Base-by-base conservation (phyloP, 164 flowering plant genomes). In the Piper betle region DNA sequence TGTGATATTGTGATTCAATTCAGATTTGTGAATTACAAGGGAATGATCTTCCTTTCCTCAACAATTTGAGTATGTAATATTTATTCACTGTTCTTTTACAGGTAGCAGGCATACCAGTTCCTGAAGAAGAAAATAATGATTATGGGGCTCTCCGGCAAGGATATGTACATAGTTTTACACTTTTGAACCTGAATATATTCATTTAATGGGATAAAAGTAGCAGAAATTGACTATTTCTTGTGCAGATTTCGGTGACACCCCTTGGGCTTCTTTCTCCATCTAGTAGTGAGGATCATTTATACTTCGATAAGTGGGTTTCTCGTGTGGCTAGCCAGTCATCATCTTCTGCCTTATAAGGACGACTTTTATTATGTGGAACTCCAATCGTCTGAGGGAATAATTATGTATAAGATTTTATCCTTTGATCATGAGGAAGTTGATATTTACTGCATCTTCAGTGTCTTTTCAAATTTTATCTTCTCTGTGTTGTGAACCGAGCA, bases 231-330 rank as follows among this genome's bases (percentile, higher is more conserved):
- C 15, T 19, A 48, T 25, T 15, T 65, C 39, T 11, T 4, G 78
- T 73, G 69, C 84, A 82, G 90, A 88, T 86, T 71, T 65, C 85
- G 4, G 87, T 88, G 62, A 83, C 88, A 62, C 94, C 97, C 57
- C 78, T 91, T 54, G 88, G 81, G 65, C 90, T 88, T 52, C 79
- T 88, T 42, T 80, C 86, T 58, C 74, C 52, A 56, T 81, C 84
- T 11, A 88, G 79, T 25, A 25, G 16, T 13, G 85, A 82, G 39
- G 69, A 76, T 58, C 66, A 64, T n/a, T 57, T 67, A 53, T 83
- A 71, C 71, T 80, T 80, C 58, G 72, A 78, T 60, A 72, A 74
- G 37, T 85, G 90, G 97, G 67, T 87, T 37, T 80, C 83, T 4
- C 60, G 62, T 60, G 75, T 81, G 57, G 65, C 60, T 61, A 79